Evolutionary conservation across 2,329 filamentous ascomycete genomes (phyloP).

Genomic region (Cadophora malorum): DNA sequence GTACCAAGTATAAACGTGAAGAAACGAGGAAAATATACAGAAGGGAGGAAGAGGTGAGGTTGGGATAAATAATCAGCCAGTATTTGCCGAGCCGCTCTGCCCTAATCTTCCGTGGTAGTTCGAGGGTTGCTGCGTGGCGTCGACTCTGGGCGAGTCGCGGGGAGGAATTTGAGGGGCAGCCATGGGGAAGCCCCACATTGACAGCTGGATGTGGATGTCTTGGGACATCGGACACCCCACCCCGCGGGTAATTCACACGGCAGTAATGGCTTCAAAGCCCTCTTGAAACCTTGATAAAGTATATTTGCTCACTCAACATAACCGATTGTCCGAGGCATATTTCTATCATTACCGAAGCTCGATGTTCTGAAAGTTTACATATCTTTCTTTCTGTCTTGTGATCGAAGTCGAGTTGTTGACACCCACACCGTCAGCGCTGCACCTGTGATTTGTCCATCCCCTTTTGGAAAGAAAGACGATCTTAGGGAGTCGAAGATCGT

Average conservation of each 20-base stretch:
- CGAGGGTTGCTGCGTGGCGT: not conserved
- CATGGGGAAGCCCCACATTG: constrained; percentile 6
- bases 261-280: not conserved
- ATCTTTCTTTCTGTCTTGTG: constrained; percentile 4
- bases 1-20: not conserved
- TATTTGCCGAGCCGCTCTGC: not conserved
- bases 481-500: not conserved
- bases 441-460: not conserved
- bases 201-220: not conserved
- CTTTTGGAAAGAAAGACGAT: not conserved
- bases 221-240: not conserved
- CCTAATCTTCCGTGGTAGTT: not conserved
- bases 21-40: not conserved
- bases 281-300: not conserved
- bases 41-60: not conserved
- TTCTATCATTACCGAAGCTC: not conserved
- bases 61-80: constrained; percentile 21
- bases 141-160: not conserved
- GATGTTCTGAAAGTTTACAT: constrained; percentile 1
- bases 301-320: constrained; percentile 8
- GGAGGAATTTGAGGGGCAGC: not conserved
- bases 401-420: not conserved
- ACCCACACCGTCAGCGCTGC: not conserved
- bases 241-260: constrained; percentile 2
- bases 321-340: constrained; percentile 17